Percentiles rank a stretch among this genome's conserved stretches.
These are phyloP conservation scores for Leptographium flavum DNA, from an alignment of 2,329 filamentous ascomycete genomes.

Conservation along the genomic window DNA sequence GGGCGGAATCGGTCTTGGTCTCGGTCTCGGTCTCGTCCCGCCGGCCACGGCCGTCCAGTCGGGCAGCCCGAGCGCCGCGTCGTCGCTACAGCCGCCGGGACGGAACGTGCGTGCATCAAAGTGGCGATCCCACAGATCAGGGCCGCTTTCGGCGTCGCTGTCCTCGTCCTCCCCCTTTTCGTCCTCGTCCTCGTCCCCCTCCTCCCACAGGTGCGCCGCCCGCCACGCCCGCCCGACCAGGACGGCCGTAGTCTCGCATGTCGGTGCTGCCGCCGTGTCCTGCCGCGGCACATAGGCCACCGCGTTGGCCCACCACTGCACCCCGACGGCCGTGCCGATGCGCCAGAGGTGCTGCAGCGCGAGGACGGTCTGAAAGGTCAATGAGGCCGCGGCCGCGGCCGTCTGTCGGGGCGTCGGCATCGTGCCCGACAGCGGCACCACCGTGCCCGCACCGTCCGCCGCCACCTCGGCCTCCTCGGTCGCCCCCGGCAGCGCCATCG, in stretches of 20 bases:
- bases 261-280: background rate
- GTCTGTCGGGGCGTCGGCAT: background rate
- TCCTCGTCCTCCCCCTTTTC: constrained; percentile 33
- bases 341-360: constrained; percentile 83
- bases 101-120: constrained; percentile 39
- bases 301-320: constrained; percentile 60
- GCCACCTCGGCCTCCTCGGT: constrained; percentile 4
- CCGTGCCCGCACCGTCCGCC: background rate
- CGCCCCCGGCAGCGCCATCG: constrained; percentile 47
- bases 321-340: constrained; percentile 56
- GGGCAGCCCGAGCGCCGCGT: constrained; percentile 5
- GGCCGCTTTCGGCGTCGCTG: constrained; percentile 25
- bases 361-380: constrained; percentile 48
- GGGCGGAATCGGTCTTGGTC: constrained; percentile 36
- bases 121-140: constrained; percentile 56
- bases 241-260: constrained; percentile 18
- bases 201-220: constrained; percentile 23
- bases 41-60: constrained; percentile 36
- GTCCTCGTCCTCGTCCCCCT: constrained; percentile 28
- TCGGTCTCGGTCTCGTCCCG: constrained; percentile 19
- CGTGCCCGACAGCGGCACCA: background rate
- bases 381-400: constrained; percentile 1
- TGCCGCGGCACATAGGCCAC: constrained; percentile 55
- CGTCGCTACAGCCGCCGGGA: constrained; percentile 17
- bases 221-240: constrained; percentile 35